These are phyloP conservation scores for Hondaea fermentalgiana DNA, from an alignment of 108 stramenopile species.

Conservation along the genomic window DNA sequence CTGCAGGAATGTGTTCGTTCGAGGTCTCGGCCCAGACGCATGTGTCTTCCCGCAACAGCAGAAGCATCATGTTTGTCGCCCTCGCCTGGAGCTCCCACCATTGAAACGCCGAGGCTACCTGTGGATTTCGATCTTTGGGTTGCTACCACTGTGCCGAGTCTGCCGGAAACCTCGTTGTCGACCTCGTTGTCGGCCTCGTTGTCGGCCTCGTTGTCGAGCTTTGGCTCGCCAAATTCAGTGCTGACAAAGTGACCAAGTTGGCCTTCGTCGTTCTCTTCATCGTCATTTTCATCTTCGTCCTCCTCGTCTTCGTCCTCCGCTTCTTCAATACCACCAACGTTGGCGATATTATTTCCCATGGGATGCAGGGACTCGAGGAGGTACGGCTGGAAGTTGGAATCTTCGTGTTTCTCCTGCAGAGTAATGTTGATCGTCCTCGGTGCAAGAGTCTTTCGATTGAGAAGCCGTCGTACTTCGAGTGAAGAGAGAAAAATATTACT, in stretches of 20 bases:
- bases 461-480: background rate
- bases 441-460: background rate
- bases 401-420: background rate
- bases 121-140: too few species aligned
- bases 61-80: too few species aligned
- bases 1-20: too few species aligned
- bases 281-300: too few species aligned
- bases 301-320: background rate
- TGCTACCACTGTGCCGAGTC: background rate
- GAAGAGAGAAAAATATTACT: background rate
- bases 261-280: too few species aligned
- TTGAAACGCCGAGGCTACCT: too few species aligned
- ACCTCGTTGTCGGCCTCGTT: background rate
- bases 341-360: background rate
- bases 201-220: background rate
- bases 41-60: too few species aligned
- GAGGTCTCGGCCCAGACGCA: too few species aligned
- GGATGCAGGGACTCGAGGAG: background rate
- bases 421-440: background rate
- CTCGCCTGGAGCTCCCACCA: too few species aligned
- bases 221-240: background rate
- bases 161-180: background rate
- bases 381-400: background rate
- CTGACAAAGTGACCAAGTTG: too few species aligned
- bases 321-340: background rate